phyloP scores from a whole-genome alignment of 176 grass and related monocot genomes.

The Miscanthus lutarioriparius region DNA sequence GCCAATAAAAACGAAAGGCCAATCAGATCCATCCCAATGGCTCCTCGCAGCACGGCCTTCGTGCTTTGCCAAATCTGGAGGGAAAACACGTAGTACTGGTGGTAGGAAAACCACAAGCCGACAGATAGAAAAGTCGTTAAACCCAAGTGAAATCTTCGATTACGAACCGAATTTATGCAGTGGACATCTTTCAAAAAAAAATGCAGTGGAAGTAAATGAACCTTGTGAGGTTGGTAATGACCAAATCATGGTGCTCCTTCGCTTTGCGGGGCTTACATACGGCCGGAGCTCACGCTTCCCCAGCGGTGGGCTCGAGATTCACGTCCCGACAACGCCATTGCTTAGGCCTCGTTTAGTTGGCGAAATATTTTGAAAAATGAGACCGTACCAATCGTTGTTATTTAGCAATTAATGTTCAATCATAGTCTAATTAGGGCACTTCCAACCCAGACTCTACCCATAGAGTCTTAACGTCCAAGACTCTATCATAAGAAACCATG shows the following conservation, averaged over 20 bases:
- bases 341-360: too few species aligned
- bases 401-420: too few species aligned
- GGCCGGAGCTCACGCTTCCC: not conserved
- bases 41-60: not conserved
- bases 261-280: not conserved
- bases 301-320: conserved; percentile 38
- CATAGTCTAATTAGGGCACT: too few species aligned
- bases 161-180: not conserved
- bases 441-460: too few species aligned
- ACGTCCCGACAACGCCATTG: conserved; percentile 33
- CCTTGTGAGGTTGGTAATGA: not conserved
- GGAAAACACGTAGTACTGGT: not conserved
- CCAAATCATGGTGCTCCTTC: not conserved
- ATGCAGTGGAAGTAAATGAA: too few species aligned
- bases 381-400: too few species aligned
- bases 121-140: not conserved
- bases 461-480: too few species aligned
- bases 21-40: not conserved
- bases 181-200: too few species aligned
- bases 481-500: too few species aligned
- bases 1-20: too few species aligned
- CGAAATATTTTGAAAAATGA: too few species aligned
- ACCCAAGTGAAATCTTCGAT: not conserved
- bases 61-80: not conserved
- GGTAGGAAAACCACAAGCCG: not conserved